Evolutionary conservation across 2,329 filamentous ascomycete species (phyloP).

Genomic region (Xylariaceae sp.): DNA sequence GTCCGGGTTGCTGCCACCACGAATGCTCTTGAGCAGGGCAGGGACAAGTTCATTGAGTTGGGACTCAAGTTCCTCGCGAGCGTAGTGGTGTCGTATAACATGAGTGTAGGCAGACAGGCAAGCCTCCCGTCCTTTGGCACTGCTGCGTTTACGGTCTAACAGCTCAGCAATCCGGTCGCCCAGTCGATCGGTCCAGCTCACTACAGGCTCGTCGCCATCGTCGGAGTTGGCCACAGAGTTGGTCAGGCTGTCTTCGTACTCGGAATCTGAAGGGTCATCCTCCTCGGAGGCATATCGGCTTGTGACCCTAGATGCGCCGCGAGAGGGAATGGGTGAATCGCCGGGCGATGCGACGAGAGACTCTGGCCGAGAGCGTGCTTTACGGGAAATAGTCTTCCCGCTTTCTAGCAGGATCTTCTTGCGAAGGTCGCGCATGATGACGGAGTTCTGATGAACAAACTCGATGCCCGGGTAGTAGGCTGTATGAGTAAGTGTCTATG

Average conservation of each 20-base stretch:
- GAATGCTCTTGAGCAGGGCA: constrained; percentile 65
- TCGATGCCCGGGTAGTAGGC: background rate
- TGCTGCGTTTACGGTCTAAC: constrained; percentile 70
- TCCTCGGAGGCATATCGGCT: constrained; percentile 62
- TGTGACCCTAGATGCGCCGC: constrained; percentile 52
- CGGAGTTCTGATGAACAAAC: background rate
- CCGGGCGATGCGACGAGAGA: constrained; percentile 54
- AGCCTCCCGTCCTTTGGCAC: constrained; percentile 62
- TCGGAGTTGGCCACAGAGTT: constrained; percentile 53
- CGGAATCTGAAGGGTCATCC: constrained; percentile 53
- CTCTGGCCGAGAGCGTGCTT: constrained; percentile 54
- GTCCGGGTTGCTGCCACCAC: constrained; percentile 59
- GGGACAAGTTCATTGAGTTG: constrained; percentile 57
- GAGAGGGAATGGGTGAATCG: constrained; percentile 53
- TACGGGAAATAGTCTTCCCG: constrained; percentile 66
- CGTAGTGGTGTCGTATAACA: constrained; percentile 63
- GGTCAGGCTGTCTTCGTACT: constrained; percentile 44
- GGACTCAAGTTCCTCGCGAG: constrained; percentile 55
- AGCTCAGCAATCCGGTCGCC: constrained; percentile 65
- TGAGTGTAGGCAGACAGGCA: constrained; percentile 57
- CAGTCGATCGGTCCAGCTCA: constrained; percentile 58
- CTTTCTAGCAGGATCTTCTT: constrained; percentile 65
- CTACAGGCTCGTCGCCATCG: constrained; percentile 55
- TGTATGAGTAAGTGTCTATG: background rate
- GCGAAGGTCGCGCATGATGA: constrained; percentile 56